Base-by-base conservation (phyloP, 345 rosid genomes). In the Mallotus nudiflorus region DNA sequence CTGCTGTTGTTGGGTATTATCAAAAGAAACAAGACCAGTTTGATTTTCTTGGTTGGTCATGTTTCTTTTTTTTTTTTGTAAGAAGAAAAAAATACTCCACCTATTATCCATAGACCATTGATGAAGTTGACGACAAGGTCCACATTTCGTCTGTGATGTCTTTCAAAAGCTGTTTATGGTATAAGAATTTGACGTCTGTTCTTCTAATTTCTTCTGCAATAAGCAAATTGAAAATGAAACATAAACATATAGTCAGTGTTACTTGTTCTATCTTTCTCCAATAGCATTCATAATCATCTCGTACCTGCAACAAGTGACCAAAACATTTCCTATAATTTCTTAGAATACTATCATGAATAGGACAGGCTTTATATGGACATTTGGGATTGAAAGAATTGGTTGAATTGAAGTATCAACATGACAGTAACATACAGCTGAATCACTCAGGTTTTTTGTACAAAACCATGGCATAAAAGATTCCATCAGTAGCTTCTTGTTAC, bases 401-500 rank as follows among this genome's bases (percentile, higher is more conserved):
- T 69, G 72, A 45, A 69, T 69, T 69, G 22, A 28, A 57, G 33
- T 39, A 27, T 46, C 13, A 42, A 29, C 37, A 46, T 42, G 27
- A 56, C 18, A 55, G 37, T 56, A 27, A 54, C 39, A 27, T 42
- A 18, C 35, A 27, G 28, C 45, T 19, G 44, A 27, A 55, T n/a
- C 64, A 27, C 29, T 56, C 15, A 35, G 16, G 49, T 31, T 60
- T 63, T 52, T 72, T 75, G 54, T 65, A 55, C 69, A 67, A 25
- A 24, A 40, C 22, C 65, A 46, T 55, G 24, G 14, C 20, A 19
- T 25, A 60, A 13, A 42, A 12, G 37, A 51, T n/a, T 57, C 40
- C 28, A 50, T 77, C 60, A 74, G 49, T 62, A 50, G 68, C 81
- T 72, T 58, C 80, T 67, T 9, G 76, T 72, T 31, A 22, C 61